Percentiles rank a stretch among this genome's conserved stretches.
Evolutionary conservation across 169 alveolate species (phyloP).

Genomic region (Fabrea salina): DNA sequence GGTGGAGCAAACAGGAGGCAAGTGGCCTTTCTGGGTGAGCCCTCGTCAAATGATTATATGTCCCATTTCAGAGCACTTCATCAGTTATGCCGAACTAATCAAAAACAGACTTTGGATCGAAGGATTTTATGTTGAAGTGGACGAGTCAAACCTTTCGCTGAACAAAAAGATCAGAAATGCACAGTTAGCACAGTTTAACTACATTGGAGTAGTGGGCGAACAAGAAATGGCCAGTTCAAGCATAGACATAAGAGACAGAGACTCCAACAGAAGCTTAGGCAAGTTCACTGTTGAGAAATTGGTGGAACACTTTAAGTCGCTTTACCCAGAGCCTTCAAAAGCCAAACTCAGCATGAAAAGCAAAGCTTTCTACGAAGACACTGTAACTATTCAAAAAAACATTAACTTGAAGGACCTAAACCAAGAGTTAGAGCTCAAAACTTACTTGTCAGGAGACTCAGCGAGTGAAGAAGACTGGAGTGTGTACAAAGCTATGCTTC

Average conservation of each 20-base stretch:
- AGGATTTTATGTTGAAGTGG: conserved; percentile 93
- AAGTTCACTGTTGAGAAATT: conserved; percentile 60
- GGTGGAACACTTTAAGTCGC: conserved; percentile 42
- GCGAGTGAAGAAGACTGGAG: conserved; percentile 55
- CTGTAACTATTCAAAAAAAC: conserved; percentile 25
- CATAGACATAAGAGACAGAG: conserved; percentile 81
- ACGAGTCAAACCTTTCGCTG: conserved; percentile 88
- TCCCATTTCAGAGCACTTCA: conserved; percentile 90
- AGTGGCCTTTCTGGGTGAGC: conserved; percentile 98
- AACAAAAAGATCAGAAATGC: conserved; percentile 96
- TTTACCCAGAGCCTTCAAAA: conserved; percentile 37
- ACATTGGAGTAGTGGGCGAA: conserved; percentile 95
- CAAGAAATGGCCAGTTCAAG: conserved; percentile 85
- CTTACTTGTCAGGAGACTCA: conserved; percentile 49
- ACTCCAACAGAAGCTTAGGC: conserved; percentile 61
- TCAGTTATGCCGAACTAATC: conserved; percentile 88
- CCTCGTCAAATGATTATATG: conserved; percentile 95
- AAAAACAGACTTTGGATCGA: conserved; percentile 67
- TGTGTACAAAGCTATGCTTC: conserved; percentile 40
- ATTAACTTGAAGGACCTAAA: conserved; percentile 39
- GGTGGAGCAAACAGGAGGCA: conserved; percentile 97
- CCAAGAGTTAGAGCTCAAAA: conserved; percentile 37
- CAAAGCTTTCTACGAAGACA: conserved; percentile 34
- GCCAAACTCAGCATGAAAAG: conserved; percentile 16
- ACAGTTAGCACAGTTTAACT: conserved; percentile 92